Evolutionary conservation across 768 basidiomycete genomes (phyloP).

Genomic region (Termitomyces sp.): DNA sequence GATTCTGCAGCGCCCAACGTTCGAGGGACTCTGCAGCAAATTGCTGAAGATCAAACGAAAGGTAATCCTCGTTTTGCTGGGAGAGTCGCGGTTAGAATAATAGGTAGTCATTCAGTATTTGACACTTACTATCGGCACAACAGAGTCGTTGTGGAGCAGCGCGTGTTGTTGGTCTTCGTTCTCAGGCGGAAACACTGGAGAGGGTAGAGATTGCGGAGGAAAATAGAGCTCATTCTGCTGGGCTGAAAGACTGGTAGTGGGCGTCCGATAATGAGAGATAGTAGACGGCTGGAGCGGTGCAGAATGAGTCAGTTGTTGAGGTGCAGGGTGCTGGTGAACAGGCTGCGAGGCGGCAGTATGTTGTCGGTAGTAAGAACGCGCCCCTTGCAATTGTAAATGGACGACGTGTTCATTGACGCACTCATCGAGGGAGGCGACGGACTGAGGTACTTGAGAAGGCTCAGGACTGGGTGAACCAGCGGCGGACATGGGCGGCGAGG

Average conservation of each 20-base stretch:
- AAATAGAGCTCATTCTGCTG: neutral
- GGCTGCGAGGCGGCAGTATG: neutral
- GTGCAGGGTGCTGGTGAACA: neutral
- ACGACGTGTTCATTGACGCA: neutral
- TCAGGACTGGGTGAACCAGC: conserved; percentile 38
- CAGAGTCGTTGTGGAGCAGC: neutral
- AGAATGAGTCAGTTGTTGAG: neutral
- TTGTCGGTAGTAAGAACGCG: conserved; percentile 3
- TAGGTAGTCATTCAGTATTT: neutral
- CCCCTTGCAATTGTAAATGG: neutral
- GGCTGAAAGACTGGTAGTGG: neutral
- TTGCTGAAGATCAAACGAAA: conserved; percentile 8
- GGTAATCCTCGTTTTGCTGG: conserved; percentile 3
- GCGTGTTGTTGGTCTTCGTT: conserved; percentile 6
- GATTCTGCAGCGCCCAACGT: conserved; percentile 5
- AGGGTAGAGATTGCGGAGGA: neutral
- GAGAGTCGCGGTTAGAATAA: neutral
- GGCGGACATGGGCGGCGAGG: conserved; percentile 50
- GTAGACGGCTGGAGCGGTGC: neutral
- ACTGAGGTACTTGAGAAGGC: conserved; percentile 6
- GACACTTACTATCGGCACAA: neutral
- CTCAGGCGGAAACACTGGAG: neutral
- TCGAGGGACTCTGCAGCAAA: conserved; percentile 7
- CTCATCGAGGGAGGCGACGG: neutral
- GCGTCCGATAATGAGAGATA: conserved; percentile 1